Evolutionary conservation across 1,284 basidiomycete species (phyloP).

Genomic region (Apiotrichum montevideense): DNA sequence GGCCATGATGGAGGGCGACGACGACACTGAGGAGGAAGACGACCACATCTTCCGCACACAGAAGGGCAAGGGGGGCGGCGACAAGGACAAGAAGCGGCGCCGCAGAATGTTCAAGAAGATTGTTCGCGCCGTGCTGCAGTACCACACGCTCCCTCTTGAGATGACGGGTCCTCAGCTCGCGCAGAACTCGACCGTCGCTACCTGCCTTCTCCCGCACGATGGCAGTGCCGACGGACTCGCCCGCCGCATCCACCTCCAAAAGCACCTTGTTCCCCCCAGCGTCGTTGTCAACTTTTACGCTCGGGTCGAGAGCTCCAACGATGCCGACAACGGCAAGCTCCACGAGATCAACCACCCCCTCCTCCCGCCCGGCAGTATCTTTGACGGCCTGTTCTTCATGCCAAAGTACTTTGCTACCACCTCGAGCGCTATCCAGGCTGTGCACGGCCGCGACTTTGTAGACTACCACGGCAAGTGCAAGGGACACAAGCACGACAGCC

Average conservation of each 20-base stretch:
- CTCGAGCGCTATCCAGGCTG: conserved; percentile 58
- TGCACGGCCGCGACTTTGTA: conserved; percentile 49
- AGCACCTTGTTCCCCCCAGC: conserved; percentile 46
- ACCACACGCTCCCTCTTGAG: conserved; percentile 57
- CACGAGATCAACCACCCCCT: conserved; percentile 60
- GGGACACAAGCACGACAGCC: too few relatives aligned
- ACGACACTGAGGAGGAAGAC: not conserved
- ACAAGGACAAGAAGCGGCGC: conserved; percentile 54
- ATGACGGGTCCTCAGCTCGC: conserved; percentile 50
- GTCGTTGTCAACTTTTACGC: conserved; percentile 57
- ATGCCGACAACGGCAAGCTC: conserved; percentile 59
- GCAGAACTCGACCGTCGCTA: conserved; percentile 58
- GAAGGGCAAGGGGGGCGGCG: conserved; percentile 37
- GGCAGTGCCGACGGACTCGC: conserved; percentile 55
- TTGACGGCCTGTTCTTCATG: conserved; percentile 57
- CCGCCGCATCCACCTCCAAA: conserved; percentile 55
- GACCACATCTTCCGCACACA: conserved; percentile 22
- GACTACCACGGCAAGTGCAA: conserved; percentile 45
- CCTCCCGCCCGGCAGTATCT: conserved; percentile 58
- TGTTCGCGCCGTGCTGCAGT: conserved; percentile 56
- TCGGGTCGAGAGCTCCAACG: conserved; percentile 49
- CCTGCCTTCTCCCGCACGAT: conserved; percentile 53
- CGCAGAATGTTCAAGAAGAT: conserved; percentile 51
- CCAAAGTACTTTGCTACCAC: conserved; percentile 56
- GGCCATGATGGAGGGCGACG: not conserved